These are phyloP conservation scores for Pestalotiopsis fici DNA, from an alignment of 2,329 filamentous ascomycete genomes.

Conservation along the genomic window DNA sequence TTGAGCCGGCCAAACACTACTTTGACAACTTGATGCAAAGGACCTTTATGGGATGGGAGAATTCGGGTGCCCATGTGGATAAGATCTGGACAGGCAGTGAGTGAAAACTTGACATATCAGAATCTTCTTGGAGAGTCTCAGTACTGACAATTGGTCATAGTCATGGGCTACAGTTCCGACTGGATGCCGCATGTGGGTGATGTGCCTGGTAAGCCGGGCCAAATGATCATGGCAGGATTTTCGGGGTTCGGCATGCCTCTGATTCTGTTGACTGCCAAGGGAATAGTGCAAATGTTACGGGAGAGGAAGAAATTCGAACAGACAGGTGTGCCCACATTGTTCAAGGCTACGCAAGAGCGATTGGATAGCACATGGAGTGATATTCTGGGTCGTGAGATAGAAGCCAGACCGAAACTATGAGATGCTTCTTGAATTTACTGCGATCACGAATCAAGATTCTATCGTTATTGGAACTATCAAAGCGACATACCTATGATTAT, in stretches of 20 bases:
- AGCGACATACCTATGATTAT: too few species aligned
- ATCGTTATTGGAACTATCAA: not conserved
- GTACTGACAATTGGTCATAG: slow-evolving; percentile 16
- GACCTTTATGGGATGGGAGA: slow-evolving; percentile 45
- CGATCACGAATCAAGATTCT: not conserved
- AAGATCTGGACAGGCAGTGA: slow-evolving; percentile 30
- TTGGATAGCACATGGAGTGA: not conserved
- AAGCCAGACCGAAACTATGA: not conserved
- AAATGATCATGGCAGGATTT: slow-evolving; percentile 49
- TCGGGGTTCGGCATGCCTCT: slow-evolving; percentile 53
- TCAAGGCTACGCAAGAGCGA: slow-evolving; percentile 28
- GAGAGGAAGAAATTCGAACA: slow-evolving; percentile 29
- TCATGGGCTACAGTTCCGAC: slow-evolving; percentile 45
- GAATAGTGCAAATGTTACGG: slow-evolving; percentile 39
- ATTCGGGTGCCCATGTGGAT: slow-evolving; percentile 34
- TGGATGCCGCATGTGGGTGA: slow-evolving; percentile 42
- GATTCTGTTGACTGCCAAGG: slow-evolving; percentile 41
- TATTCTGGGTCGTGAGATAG: not conserved
- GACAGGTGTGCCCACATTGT: slow-evolving; percentile 37
- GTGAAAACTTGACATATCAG: not conserved
- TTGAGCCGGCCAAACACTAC: slow-evolving; percentile 37
- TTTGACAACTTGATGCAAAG: slow-evolving; percentile 48
- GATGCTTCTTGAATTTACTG: not conserved
- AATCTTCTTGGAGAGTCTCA: not conserved
- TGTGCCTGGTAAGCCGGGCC: slow-evolving; percentile 38